These are phyloP conservation scores for Ceratobasidium sp. DNA, from an alignment of 1,284 basidiomycete species.

Conservation along the genomic window DNA sequence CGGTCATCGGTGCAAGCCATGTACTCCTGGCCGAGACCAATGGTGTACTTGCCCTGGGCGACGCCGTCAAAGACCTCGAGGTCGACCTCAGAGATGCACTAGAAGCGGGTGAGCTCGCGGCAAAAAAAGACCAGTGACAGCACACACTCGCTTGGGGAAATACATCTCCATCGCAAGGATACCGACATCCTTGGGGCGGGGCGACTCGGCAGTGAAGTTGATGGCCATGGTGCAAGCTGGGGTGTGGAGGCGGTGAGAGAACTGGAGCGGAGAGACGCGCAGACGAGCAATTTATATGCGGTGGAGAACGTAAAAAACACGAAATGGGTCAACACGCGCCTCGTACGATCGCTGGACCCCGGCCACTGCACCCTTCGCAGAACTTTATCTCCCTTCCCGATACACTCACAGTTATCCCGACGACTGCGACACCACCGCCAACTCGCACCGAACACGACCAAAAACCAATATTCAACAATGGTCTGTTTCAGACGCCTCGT, in stretches of 20 bases:
- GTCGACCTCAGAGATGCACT: constrained; percentile 93
- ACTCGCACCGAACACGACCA: neutral
- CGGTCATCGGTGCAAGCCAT: constrained; percentile 98
- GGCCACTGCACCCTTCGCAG: neutral
- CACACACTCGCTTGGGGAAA: constrained; percentile 83
- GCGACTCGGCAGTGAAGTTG: constrained; percentile 29
- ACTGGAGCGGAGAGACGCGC: neutral
- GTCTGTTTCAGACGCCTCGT: neutral
- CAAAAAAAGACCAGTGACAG: constrained; percentile 53
- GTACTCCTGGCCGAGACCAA: constrained; percentile 96
- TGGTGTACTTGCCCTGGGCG: constrained; percentile 96
- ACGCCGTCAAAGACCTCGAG: constrained; percentile 97
- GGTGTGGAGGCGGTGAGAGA: neutral
- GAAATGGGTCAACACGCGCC: constrained; percentile 43
- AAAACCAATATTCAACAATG: constrained; percentile 10
- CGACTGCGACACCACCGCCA: neutral
- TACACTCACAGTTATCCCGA: neutral
- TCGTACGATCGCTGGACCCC: constrained; percentile 41
- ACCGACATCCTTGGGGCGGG: constrained; percentile 73
- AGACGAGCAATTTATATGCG: constrained; percentile 34
- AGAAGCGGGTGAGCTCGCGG: constrained; percentile 45
- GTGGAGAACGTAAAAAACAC: constrained; percentile 36
- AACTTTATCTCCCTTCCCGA: neutral
- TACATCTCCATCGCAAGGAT: constrained; percentile 93
- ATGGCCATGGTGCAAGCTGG: neutral